Conservation (phyloP, 176 grass and related monocot species). For the Elymus sibiricus region DNA sequence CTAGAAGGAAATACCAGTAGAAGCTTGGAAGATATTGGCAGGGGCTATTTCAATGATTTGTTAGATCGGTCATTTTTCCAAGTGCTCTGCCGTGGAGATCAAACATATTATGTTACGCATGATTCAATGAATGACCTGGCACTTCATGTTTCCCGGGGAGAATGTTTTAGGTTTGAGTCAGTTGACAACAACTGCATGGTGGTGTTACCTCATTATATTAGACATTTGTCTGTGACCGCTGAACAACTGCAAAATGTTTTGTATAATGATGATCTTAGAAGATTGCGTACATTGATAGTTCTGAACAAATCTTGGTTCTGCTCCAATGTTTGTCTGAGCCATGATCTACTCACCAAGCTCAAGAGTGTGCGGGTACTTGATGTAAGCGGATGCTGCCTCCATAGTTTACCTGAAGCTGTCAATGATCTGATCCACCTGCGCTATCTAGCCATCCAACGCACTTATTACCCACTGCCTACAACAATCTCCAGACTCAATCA, state of each 20-base stretch:
- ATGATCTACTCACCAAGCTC: constrained; percentile 4
- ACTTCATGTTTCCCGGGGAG: constrained; percentile 22
- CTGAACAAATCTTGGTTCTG: constrained; percentile 11
- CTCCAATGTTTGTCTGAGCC: not conserved
- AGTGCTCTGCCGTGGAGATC: not conserved
- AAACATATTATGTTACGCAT: constrained; percentile 30
- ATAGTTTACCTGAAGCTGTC: constrained; percentile 12
- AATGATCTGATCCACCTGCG: constrained; percentile 21
- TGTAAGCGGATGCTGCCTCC: constrained; percentile 11
- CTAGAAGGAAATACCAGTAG: not conserved
- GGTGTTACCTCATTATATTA: not conserved
- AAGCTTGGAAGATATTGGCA: constrained; percentile 27
- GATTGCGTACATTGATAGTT: constrained; percentile 7
- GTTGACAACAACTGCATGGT: not conserved
- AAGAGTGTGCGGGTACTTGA: constrained; percentile 30
- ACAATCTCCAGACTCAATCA: constrained; percentile 22
- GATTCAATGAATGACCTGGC: constrained; percentile 35
- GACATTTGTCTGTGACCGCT: constrained; percentile 23
- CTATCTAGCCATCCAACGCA: constrained; percentile 11
- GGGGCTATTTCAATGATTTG: constrained; percentile 38
- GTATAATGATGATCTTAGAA: not conserved
- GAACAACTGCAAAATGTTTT: not conserved
- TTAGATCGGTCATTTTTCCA: constrained; percentile 35
- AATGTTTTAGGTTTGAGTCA: constrained; percentile 22
- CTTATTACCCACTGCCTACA: constrained; percentile 11